Base-by-base conservation (phyloP, 164 flowering plant species). In the Magnolia sinica region DNA sequence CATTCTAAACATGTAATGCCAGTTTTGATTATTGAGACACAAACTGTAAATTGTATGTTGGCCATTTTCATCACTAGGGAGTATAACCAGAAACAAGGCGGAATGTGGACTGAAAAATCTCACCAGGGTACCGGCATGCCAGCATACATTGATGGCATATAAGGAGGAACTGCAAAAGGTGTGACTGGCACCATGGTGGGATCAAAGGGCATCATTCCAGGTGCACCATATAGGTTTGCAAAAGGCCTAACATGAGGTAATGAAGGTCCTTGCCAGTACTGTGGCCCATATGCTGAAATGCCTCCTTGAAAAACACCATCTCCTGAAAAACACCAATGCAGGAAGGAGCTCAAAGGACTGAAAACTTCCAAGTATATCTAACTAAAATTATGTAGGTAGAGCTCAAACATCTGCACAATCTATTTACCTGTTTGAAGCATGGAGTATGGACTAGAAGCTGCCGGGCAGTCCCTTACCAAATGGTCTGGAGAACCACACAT, bases 401-500 rank as follows among this genome's bases (percentile, higher is more conserved):
- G 49, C 70, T 45, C 3, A 74, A 6, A 64, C 11, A 64, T 14
- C 4, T 74, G 37, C 29, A 20, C 16, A 64, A 10, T 13, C 9
- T 31, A 69, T 58, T 69, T 84, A 92, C 96, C 91, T 79, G 86
- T 75, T 20, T 80, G 87, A 77, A 77, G 77, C 84, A 84, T 83
- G 71, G 86, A 82, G 77, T 76, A 75, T 55, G 79, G 82, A 79
- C 70, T 82, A 31, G 82, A 77, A 81, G 89, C 86, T 71, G 76
- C 83, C 10, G 94, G 92, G 72, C 97, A 92, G 76, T 90, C 90
- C 79, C 91, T 87, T 50, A 88, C 85, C 27, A 92, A 79, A 85
- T 92, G 97, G 75, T 86, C 93, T 9, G 88, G 88, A 77, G 94
- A 89, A 73, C 94, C 94, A 78, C 94, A 92, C 88, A 82, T 86